These are phyloP conservation scores for Diversispora eburnea DNA, from an alignment of 192 early-diverging fungal genomes.

Conservation along the genomic window DNA sequence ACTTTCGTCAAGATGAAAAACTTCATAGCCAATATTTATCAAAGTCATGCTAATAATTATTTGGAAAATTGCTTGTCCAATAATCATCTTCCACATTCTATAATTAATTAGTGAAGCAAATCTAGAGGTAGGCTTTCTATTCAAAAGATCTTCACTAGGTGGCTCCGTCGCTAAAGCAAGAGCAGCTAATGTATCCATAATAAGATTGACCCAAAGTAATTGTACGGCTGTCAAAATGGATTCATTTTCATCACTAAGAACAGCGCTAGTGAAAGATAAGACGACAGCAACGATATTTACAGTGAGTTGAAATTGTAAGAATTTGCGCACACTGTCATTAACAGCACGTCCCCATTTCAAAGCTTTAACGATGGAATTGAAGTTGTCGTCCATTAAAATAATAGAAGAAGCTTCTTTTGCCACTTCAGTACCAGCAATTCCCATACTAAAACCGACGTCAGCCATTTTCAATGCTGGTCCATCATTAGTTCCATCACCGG, in stretches of 20 bases:
- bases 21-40: constrained; percentile 50
- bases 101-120: constrained; percentile 78
- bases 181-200: constrained; percentile 92
- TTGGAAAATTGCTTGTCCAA: constrained; percentile 89
- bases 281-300: constrained; percentile 78
- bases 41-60: constrained; percentile 68
- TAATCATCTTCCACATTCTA: constrained; percentile 90
- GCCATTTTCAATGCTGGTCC: constrained; percentile 83
- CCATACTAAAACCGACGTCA: constrained; percentile 93
- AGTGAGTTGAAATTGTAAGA: constrained; percentile 82
- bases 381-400: constrained; percentile 88
- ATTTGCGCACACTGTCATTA: constrained; percentile 83
- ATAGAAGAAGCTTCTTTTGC: constrained; percentile 82
- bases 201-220: constrained; percentile 92
- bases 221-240: constrained; percentile 86
- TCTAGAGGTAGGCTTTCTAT: constrained; percentile 71
- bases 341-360: constrained; percentile 79
- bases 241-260: constrained; percentile 60
- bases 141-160: constrained; percentile 78
- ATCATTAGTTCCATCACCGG: constrained; percentile 87
- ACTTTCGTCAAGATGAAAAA: constrained; percentile 55
- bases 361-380: constrained; percentile 75
- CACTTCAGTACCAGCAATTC: constrained; percentile 83
- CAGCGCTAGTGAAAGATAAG: constrained; percentile 64
- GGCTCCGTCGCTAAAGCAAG: constrained; percentile 90